These are phyloP conservation scores for Adansonia digitata DNA, from an alignment of 345 rosid species.

Conservation along the genomic window DNA sequence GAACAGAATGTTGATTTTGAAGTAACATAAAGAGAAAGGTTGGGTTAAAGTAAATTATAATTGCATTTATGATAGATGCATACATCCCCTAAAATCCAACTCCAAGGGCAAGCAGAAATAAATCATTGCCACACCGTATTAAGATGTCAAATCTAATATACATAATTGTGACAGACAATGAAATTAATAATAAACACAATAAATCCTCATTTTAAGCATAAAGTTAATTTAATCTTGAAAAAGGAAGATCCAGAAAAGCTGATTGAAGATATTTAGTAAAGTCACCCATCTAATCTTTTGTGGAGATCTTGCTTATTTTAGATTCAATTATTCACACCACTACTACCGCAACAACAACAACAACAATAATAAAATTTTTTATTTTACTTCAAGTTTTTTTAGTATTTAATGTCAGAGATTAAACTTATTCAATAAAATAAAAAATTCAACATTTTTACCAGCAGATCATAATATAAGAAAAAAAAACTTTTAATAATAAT, in stretches of 20 bases:
- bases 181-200: too few relatives aligned
- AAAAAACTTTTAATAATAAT: too few relatives aligned
- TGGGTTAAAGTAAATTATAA: not conserved
- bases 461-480: too few relatives aligned
- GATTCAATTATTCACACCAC: not conserved
- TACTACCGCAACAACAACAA: too few relatives aligned
- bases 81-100: not conserved
- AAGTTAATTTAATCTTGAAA: not conserved
- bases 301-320: not conserved
- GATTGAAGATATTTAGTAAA: not conserved
- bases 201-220: not conserved
- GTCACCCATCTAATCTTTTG: not conserved
- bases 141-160: not conserved
- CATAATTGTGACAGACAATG: not conserved
- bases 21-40: not conserved
- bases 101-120: not conserved
- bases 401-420: too few relatives aligned
- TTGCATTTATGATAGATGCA: not conserved
- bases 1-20: too few relatives aligned
- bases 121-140: not conserved
- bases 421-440: too few relatives aligned
- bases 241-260: not conserved
- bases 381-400: not conserved
- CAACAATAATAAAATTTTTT: not conserved
- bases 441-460: too few relatives aligned